Conservation (phyloP, 2,329 filamentous ascomycete species). For the Exophiala calicioides region DNA sequence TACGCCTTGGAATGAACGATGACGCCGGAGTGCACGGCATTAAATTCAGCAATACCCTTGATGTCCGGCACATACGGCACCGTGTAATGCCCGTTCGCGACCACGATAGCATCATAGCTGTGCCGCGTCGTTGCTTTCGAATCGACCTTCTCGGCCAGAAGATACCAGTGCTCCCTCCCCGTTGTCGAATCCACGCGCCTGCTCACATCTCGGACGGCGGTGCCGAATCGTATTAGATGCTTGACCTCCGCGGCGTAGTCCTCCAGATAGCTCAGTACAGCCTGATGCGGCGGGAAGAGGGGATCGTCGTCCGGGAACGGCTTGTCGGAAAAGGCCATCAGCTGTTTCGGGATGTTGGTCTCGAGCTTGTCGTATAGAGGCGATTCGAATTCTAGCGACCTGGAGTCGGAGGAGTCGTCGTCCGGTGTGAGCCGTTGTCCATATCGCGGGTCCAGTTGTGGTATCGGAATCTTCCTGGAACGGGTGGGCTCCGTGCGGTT, state of each 20-base stretch:
- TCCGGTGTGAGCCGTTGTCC: constrained; percentile 54
- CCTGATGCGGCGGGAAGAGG: constrained; percentile 72
- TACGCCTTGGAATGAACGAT: constrained; percentile 81
- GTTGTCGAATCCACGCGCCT: too few species aligned
- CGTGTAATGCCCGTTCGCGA: constrained; percentile 74
- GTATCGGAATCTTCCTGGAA: constrained; percentile 63
- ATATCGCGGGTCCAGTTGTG: constrained; percentile 62
- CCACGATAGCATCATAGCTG: constrained; percentile 72
- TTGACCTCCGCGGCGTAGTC: constrained; percentile 69
- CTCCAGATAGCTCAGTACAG: constrained; percentile 73
- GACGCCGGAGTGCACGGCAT: constrained; percentile 57
- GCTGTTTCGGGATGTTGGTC: constrained; percentile 77
- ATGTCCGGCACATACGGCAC: constrained; percentile 68
- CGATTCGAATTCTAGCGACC: constrained; percentile 68
- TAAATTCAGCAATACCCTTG: constrained; percentile 61
- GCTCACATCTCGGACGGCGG: constrained; percentile 17
- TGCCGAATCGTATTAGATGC: constrained; percentile 65
- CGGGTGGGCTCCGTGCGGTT: constrained; percentile 58
- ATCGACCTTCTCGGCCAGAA: constrained; percentile 36
- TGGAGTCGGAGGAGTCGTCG: constrained; percentile 27
- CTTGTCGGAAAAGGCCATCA: constrained; percentile 79
- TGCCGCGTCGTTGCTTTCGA: constrained; percentile 45
- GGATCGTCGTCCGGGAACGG: constrained; percentile 64
- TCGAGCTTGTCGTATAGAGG: constrained; percentile 81
- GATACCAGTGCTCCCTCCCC: too few species aligned